phyloP scores from a whole-genome alignment of 768 basidiomycete genomes.

The Tylopilus sp. region DNA sequence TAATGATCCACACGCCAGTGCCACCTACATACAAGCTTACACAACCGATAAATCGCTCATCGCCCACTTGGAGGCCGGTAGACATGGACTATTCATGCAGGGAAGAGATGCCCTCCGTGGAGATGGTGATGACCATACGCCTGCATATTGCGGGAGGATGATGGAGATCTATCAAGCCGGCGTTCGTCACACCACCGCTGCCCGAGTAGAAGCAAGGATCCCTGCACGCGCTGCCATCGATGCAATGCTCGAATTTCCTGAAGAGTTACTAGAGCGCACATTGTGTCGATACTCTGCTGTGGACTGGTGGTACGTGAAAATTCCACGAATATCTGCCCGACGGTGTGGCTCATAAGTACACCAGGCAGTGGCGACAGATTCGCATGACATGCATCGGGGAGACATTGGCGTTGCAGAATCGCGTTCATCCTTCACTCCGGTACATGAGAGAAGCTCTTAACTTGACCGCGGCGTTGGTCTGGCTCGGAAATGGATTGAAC shows the following conservation, averaged over 20 bases:
- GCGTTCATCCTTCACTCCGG: background rate
- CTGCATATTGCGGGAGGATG: constrained; percentile 1
- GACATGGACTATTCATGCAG: constrained; percentile 6
- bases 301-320: constrained; percentile 1
- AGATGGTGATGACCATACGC: background rate
- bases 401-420: background rate
- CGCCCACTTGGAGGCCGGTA: constrained; percentile 4
- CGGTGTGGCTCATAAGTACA: background rate
- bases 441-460: constrained; percentile 3
- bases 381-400: constrained; percentile 1
- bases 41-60: constrained; percentile 3
- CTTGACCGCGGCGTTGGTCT: constrained; percentile 5
- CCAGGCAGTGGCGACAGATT: constrained; percentile 9
- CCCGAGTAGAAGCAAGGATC: constrained; percentile 1
- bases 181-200: background rate
- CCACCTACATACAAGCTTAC: constrained; percentile 4
- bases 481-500: constrained; percentile 4
- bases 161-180: background rate
- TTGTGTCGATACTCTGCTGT: background rate
- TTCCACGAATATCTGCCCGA: background rate
- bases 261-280: background rate
- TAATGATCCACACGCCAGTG: background rate
- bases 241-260: constrained; percentile 1
- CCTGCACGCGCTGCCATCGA: background rate
- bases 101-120: background rate